Conservation (phyloP, 495 filamentous ascomycete genomes). For the Glonium stellatum region DNA sequence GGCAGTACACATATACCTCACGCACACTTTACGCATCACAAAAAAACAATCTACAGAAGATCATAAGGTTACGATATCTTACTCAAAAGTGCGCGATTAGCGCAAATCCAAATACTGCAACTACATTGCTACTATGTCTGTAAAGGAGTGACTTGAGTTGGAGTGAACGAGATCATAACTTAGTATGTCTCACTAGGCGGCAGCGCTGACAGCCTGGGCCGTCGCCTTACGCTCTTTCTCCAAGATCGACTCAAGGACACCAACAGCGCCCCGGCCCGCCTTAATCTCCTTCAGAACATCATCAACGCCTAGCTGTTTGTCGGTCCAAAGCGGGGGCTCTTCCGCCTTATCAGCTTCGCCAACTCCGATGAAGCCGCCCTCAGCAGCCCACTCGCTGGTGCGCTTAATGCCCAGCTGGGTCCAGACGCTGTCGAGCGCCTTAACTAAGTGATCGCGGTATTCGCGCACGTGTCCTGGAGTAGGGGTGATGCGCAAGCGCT, state of each 20-base stretch:
- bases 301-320: slow-evolving; percentile 70
- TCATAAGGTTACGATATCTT: not conserved
- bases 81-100: not conserved
- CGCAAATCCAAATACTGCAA: not conserved
- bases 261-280: slow-evolving; percentile 35
- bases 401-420: slow-evolving; percentile 79
- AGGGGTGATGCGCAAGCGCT: slow-evolving; percentile 89
- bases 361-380: slow-evolving; percentile 91
- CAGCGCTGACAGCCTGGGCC: slow-evolving; percentile 36
- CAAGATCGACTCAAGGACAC: slow-evolving; percentile 38
- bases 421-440: slow-evolving; percentile 83
- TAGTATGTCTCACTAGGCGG: slow-evolving; percentile 10
- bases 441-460: slow-evolving; percentile 76
- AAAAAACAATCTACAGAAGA: too few relatives aligned
- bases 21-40: too few relatives aligned
- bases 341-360: slow-evolving; percentile 57
- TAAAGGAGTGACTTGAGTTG: not conserved
- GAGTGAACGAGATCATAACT: not conserved
- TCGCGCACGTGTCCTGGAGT: slow-evolving; percentile 83
- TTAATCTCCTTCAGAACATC: slow-evolving; percentile 47
- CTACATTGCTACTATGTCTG: not conserved
- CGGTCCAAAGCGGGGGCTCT: slow-evolving; percentile 72
- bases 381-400: slow-evolving; percentile 78
- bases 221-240: slow-evolving; percentile 40
- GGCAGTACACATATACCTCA: too few relatives aligned